phyloP scores from a whole-genome alignment of 2,329 filamentous ascomycete genomes.

The Ophiocordyceps robertsii region DNA sequence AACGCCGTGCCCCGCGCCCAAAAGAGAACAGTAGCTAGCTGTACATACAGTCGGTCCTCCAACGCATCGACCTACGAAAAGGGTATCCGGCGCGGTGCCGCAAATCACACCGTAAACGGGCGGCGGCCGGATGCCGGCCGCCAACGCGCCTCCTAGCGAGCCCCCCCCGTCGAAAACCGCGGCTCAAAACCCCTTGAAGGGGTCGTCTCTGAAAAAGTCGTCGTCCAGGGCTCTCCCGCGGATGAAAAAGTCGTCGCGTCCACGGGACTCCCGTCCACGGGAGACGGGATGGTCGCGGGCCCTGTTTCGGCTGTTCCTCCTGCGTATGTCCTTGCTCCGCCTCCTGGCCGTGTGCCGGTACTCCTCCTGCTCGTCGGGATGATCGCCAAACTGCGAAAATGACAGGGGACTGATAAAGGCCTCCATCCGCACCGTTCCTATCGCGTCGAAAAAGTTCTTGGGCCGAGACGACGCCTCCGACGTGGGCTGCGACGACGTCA shows the following conservation, averaged over 20 bases:
- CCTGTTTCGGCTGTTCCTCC: slow-evolving; percentile 38
- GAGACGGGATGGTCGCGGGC: slow-evolving; percentile 38
- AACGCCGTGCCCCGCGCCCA: too few relatives aligned
- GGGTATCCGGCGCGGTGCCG: not conserved
- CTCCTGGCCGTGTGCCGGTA: slow-evolving; percentile 31
- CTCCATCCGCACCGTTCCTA: slow-evolving; percentile 92
- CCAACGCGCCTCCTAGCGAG: too few relatives aligned
- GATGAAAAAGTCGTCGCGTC: slow-evolving; percentile 33
- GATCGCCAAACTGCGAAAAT: slow-evolving; percentile 31
- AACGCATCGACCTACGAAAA: too few relatives aligned
- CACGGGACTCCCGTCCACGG: slow-evolving; percentile 30
- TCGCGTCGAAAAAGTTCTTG: slow-evolving; percentile 67
- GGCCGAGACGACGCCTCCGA: slow-evolving; percentile 40
- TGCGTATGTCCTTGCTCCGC: slow-evolving; percentile 40
- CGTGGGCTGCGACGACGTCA: slow-evolving; percentile 34
- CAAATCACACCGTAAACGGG: too few relatives aligned
- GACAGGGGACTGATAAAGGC: slow-evolving; percentile 69
- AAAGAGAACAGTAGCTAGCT: too few relatives aligned
- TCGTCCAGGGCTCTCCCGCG: slow-evolving; percentile 37
- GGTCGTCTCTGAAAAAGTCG: slow-evolving; percentile 45
- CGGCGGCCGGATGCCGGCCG: too few relatives aligned
- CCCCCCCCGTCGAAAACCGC: too few relatives aligned
- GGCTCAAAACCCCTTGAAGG: slow-evolving; percentile 45
- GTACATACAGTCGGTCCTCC: too few relatives aligned
- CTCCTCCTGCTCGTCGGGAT: slow-evolving; percentile 36